These are phyloP conservation scores for Tilletia indica DNA, from an alignment of 1,284 basidiomycete species.

Conservation along the genomic window DNA sequence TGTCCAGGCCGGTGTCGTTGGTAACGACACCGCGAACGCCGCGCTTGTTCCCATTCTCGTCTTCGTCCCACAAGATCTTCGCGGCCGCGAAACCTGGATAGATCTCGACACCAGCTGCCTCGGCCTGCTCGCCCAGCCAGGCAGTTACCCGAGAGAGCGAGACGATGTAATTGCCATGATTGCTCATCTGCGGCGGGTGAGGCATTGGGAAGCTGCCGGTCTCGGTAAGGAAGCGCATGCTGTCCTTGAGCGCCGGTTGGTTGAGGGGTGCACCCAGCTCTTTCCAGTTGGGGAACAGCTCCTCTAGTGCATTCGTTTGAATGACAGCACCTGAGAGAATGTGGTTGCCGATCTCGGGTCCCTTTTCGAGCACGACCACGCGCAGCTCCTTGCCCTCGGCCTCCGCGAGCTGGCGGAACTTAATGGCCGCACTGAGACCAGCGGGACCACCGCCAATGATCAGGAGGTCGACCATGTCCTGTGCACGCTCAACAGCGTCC, in stretches of 20 bases:
- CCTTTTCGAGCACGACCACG: constrained; percentile 94
- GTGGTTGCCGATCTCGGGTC: constrained; percentile 87
- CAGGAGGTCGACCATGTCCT: constrained; percentile 81
- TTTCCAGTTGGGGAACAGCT: constrained; percentile 86
- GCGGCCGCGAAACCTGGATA: constrained; percentile 96
- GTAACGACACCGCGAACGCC: constrained; percentile 80
- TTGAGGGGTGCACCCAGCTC: constrained; percentile 66
- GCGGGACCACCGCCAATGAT: constrained; percentile 96
- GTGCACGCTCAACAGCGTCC: constrained; percentile 51
- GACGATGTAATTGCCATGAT: constrained; percentile 89
- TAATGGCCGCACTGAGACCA: constrained; percentile 91
- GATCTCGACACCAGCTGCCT: constrained; percentile 88
- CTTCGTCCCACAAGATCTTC: constrained; percentile 72
- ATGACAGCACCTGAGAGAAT: constrained; percentile 94
- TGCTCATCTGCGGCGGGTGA: constrained; percentile 95
- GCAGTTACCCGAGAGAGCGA: constrained; percentile 83
- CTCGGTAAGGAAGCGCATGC: constrained; percentile 83
- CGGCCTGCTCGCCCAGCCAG: constrained; percentile 86
- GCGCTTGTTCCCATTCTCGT: constrained; percentile 61
- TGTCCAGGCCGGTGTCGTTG: constrained; percentile 91
- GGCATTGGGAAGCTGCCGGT: constrained; percentile 77
- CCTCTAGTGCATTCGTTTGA: constrained; percentile 85
- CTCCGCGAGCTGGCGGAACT: constrained; percentile 86
- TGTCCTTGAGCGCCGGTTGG: constrained; percentile 74
- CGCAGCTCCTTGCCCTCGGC: constrained; percentile 75